These are phyloP conservation scores for Candida neerlandica DNA, from an alignment of 1,139 yeast species.

Conservation along the genomic window DNA sequence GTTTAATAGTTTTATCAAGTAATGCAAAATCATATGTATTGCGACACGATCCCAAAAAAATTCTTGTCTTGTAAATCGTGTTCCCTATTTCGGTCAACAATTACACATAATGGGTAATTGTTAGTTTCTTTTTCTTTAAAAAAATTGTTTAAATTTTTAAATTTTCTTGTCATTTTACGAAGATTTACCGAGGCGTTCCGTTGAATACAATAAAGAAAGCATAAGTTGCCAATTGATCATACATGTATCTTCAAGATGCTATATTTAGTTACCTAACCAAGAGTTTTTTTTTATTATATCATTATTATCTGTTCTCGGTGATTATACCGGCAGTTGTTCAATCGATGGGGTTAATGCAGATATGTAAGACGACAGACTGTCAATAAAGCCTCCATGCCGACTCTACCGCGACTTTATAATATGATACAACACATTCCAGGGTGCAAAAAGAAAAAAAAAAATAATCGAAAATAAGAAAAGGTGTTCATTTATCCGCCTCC, in stretches of 20 bases:
- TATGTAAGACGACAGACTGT: no score
- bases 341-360: no score
- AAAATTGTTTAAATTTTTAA: no score
- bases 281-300: not conserved
- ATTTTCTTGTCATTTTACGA: no score
- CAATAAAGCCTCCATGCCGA: no score
- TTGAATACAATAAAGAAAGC: not conserved
- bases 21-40: not conserved
- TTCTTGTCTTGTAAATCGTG: not conserved
- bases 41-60: not conserved
- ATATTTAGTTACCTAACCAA: slow-evolving; percentile 1
- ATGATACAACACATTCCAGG: no score
- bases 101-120: not conserved
- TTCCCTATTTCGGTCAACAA: not conserved
- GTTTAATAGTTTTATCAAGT: not conserved
- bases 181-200: no score
- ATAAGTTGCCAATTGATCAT: not conserved
- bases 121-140: not conserved
- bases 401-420: no score
- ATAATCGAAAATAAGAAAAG: no score
- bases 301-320: not conserved
- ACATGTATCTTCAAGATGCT: not conserved
- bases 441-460: no score
- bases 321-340: no score
- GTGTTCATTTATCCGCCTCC: no score